Evolutionary conservation across 2,329 filamentous ascomycete species (phyloP), one percentile per base, ranked within the genome.

Genomic region (Aspergillus calidoustus): DNA sequence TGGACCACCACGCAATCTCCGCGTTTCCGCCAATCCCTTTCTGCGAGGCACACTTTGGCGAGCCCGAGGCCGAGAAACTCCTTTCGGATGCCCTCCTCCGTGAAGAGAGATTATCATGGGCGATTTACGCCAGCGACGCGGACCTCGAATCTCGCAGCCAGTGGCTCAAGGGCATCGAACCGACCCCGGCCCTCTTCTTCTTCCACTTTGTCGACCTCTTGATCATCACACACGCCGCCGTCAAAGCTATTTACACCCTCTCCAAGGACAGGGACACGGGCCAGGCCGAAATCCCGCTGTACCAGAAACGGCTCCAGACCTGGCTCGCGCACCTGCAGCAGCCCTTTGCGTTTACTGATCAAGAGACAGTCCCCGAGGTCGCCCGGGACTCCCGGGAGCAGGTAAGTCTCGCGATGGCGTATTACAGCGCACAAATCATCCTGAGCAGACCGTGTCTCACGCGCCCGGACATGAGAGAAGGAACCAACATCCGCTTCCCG

Each of bases 1-100:
- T 77, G 8, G 67, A 70, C 63, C 69, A 9, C 71, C 74, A 52
- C 74, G 72, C 64, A 74, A 68, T 28, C 70, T 72, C 9, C 70
- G 72, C 25, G 61, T 47, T 31, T 5, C 53, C 77, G 4, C 72
- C 75, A 1, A 62, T 71, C 2, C 73, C 71, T 7, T 67, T 73
- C 51, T 69, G 71, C 41, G 74, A 74, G 66, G 68, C 70, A 28
- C 64, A 67, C 51, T 76, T 71, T 49, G 61, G 68, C 30, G 66
- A 66, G 17, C 55, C 64, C 4, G 58, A 69, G 25, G 69, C 68
- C 1, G 54, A 62, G 52, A 63, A 64, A 13, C 25, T 54, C 8
- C 53, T 54, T 7, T 11, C 15, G 0, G 46, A 46, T 23, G 19
- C 25, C 1, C 2, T 7, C 17, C 15, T 28, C 7, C 53, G 53